Evolutionary conservation across 2,329 filamentous ascomycete species (phyloP), one percentile per base, ranked within the genome.

Genomic region (Alternaria rosae): DNA sequence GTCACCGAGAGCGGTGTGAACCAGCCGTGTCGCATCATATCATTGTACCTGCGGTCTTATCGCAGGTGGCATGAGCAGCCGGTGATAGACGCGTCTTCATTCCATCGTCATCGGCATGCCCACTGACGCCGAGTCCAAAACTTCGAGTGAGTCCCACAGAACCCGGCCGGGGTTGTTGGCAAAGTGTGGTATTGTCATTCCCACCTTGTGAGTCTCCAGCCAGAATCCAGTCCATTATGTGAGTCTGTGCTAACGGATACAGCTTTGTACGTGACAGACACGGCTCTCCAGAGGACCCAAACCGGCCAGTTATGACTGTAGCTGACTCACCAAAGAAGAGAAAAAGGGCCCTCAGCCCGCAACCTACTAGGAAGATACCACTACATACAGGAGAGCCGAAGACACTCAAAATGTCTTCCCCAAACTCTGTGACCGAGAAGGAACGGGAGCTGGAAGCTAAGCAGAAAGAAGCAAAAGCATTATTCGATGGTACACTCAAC

Each of bases 251-350:
- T 66, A 20, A 68, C 62, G 13, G 9, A 21, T 10, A 9, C 28
- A 79, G 76, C 55, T 70, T 72, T 72, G 72, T 76, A 74, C 73
- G 76, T 76, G 73, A 65, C 25, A 71, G 69, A 61, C 62, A 69
- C 60, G 56, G 38, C 32, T 73, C 70, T 64, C 61, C 68, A 57
- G 66, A 69, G 21, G 64, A 69, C 45, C 60, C 67, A 42, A 69
- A 73, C 57, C 66, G 66, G 61, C 65, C 62, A 59, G 66, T 61
- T 61, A 76, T 74, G 73, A 67, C 65, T 32, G 55, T 64, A 65
- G 69, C 74, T 76, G 67, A 77, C 70, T 73, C 69, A 45, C 71
- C 66, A 57, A 76, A 72, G 62, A 79, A 79, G 69, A 77, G 71
- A 65, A 76, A 72, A 68, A 71, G 76, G 56, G 66, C 66, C 8